These are phyloP conservation scores for Arbutus unedo DNA, from an alignment of 148 eudicot species.

Conservation along the genomic window DNA sequence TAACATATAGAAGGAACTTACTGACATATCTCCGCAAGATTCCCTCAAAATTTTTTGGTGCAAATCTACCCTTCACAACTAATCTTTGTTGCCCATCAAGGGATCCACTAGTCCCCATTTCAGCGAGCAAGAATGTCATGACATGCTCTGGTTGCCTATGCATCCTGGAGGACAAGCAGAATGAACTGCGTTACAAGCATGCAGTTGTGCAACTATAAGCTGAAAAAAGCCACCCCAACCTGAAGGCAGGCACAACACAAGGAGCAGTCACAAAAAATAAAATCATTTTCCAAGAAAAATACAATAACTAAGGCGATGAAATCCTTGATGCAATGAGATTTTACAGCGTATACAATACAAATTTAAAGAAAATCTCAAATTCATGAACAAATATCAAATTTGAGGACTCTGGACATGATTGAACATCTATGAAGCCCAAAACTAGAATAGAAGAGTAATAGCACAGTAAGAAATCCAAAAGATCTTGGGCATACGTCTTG, in stretches of 20 bases:
- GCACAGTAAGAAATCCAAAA: neutral
- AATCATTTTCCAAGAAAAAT: neutral
- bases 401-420: too few species aligned
- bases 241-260: neutral
- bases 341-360: too few species aligned
- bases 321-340: neutral
- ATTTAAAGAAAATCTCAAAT: too few species aligned
- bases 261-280: neutral
- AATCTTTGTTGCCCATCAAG: slow-evolving; percentile 90
- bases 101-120: slow-evolving; percentile 96
- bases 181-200: neutral
- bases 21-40: slow-evolving; percentile 84
- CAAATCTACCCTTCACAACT: slow-evolving; percentile 87
- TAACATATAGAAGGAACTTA: slow-evolving; percentile 41
- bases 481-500: slow-evolving; percentile 53
- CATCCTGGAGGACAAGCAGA: slow-evolving; percentile 49
- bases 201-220: neutral
- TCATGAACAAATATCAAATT: neutral
- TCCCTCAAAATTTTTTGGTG: slow-evolving; percentile 83
- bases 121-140: slow-evolving; percentile 91
- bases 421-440: too few species aligned
- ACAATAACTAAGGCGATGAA: neutral
- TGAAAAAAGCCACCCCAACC: neutral
- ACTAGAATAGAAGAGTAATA: neutral
- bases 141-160: slow-evolving; percentile 99